A percentile compares a stretch with the other conserved stretches of the same genome.
phyloP scores from a whole-genome alignment of 108 stramenopile genomes.

The Chaetoceros muelleri region DNA sequence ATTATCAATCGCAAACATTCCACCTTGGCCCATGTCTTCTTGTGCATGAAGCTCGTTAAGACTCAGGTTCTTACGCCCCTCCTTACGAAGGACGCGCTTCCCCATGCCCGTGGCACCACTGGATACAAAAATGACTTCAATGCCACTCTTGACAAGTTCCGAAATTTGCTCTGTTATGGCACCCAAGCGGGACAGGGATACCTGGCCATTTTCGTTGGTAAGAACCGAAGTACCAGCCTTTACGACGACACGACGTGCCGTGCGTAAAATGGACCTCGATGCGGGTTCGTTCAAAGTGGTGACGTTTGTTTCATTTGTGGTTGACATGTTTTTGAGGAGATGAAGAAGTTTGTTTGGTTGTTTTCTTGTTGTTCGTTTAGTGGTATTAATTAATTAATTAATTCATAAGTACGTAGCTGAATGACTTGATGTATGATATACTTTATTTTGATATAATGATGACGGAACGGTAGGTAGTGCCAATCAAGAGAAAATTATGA shows the following conservation, averaged over 20 bases:
- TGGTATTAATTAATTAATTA: too few species aligned
- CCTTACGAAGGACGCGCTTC: slow-evolving; percentile 60
- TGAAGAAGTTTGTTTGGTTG: too few species aligned
- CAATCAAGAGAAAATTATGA: too few species aligned
- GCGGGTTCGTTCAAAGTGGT: too few species aligned
- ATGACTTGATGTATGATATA: too few species aligned
- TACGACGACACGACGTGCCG: slow-evolving; percentile 62
- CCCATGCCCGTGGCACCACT: slow-evolving; percentile 84
- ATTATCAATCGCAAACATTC: too few species aligned
- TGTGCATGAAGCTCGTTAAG: slow-evolving; percentile 35
- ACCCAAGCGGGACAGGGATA: slow-evolving; percentile 79
- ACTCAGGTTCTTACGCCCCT: slow-evolving; percentile 50
- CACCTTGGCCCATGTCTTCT: neutral
- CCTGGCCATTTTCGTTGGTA: slow-evolving; percentile 78
- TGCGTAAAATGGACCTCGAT: slow-evolving; percentile 43
- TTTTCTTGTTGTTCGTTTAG: too few species aligned
- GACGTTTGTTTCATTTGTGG: too few species aligned
- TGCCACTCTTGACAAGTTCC: slow-evolving; percentile 56
- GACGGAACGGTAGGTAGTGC: too few species aligned
- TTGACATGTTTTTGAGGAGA: slow-evolving; percentile 1
- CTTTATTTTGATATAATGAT: too few species aligned
- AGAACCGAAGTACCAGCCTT: slow-evolving; percentile 89
- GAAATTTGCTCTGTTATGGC: slow-evolving; percentile 85
- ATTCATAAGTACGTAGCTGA: too few species aligned
- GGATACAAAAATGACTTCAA: slow-evolving; percentile 73